Evolutionary conservation across 192 early-diverging fungal genomes (phyloP), one percentile per base, ranked within the genome.

Genomic region (Coemansia sp.): DNA sequence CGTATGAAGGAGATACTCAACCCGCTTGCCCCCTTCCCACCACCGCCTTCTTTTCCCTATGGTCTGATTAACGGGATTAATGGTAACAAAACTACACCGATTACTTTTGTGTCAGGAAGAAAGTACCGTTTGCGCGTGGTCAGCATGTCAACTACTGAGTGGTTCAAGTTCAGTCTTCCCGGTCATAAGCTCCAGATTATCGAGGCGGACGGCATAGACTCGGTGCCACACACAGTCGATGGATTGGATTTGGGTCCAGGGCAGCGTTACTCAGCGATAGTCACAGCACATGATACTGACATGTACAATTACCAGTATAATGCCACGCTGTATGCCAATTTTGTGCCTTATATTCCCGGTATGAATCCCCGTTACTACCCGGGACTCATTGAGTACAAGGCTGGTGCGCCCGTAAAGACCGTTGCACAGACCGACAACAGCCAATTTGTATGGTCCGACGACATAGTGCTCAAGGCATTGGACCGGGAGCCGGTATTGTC

Each of bases 121-220:
- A 44, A 44, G 43, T 44, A 44, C 12, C 43, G 43, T 15, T 16
- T 44, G 43, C 43, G 43, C 43, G 43, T 44, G 3, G 16, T 44
- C 43, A 44, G 2, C 2, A 44, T 90, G 85, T 86, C 88, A 13
- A 87, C 88, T 7, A 82, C 91, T 63, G 81, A 86, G 49, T 89
- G 85, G 67, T 95, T 89, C 85, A 77, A 85, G 67, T 85, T 95
- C 62, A 85, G 79, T 52, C 90, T 94, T 57, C 91, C 91, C 65
- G 89, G 88, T n/a, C 92, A 93, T 80, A 77, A 85, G 15, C 74
- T 95, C 67, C 75, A 80, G 47, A 80, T 95, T 22, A 91, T 95
- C 66, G 94, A 95, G 77, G 85, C 86, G 31, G 92, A 93, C 46
- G 92, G 92, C 47, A 82, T 84, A 52, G 75, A 89, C 54, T 76